These are phyloP conservation scores for Gypsophila paniculata DNA, from an alignment of 179 eudicot genomes.

Conservation along the genomic window DNA sequence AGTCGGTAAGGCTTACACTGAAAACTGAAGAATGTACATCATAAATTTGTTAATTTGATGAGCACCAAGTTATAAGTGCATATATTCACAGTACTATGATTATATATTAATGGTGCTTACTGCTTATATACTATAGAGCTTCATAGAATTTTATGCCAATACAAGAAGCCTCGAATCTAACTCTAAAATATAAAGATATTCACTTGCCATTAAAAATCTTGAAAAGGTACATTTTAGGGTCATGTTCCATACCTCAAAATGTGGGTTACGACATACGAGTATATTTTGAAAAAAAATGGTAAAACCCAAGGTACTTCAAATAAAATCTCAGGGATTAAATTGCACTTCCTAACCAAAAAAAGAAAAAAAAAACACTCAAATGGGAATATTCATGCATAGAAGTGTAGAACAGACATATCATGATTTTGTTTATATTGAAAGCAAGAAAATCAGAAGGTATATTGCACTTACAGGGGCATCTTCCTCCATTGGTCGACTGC, in stretches of 20 bases:
- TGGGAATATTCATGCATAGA: neutral
- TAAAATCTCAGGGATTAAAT: neutral
- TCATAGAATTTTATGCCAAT: no score
- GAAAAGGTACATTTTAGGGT: neutral
- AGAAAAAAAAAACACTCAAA: neutral
- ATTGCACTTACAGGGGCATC: conserved; percentile 62
- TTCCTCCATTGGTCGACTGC: conserved; percentile 86
- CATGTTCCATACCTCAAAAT: neutral
- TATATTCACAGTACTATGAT: no score
- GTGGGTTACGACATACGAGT: no score
- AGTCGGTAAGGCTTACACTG: no score
- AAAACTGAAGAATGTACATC: no score
- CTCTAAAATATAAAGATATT: neutral
- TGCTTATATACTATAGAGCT: no score
- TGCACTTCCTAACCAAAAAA: neutral
- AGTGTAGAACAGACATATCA: neutral
- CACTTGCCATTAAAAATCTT: neutral
- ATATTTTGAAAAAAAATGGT: neutral
- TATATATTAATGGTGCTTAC: no score
- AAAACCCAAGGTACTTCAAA: neutral
- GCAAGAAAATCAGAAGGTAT: neutral
- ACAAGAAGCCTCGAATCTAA: neutral
- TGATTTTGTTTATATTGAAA: neutral
- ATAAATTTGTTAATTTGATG: no score
- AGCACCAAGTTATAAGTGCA: no score